Evolutionary conservation across 1,139 yeast species (phyloP).

Genomic region (Hyphopichia wangnamkhiaoensis): DNA sequence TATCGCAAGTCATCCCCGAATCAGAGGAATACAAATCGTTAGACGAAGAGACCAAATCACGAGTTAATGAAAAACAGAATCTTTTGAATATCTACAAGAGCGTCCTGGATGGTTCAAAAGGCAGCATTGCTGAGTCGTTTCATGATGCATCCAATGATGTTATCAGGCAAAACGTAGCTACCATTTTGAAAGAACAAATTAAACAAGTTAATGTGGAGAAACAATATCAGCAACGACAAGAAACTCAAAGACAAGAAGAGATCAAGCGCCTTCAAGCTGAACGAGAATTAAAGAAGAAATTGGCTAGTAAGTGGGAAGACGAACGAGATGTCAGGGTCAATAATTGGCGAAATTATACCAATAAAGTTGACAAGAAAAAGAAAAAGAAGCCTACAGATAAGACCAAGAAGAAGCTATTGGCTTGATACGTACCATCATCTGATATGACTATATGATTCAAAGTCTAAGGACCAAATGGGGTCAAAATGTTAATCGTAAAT

Average conservation of each 20-base stretch:
- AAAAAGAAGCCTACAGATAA: constrained; percentile 39
- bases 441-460: too few relatives aligned
- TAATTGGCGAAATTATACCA: constrained; percentile 59
- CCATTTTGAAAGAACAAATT: constrained; percentile 35
- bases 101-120: constrained; percentile 25
- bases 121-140: constrained; percentile 33
- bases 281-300: constrained; percentile 36
- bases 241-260: constrained; percentile 27
- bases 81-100: constrained; percentile 38
- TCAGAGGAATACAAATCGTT: constrained; percentile 14
- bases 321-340: constrained; percentile 58
- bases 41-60: constrained; percentile 25
- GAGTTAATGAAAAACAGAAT: constrained; percentile 43
- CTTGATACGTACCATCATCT: too few relatives aligned
- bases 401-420: constrained; percentile 31
- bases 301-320: constrained; percentile 62
- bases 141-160: constrained; percentile 3
- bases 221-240: constrained; percentile 31
- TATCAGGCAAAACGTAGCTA: constrained; percentile 14
- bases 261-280: constrained; percentile 38
- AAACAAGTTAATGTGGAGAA: constrained; percentile 35
- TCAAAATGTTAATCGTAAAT: too few relatives aligned
- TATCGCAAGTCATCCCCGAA: constrained; percentile 15
- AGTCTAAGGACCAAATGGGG: too few relatives aligned
- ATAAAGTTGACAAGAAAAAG: constrained; percentile 45